phyloP scores from a whole-genome alignment of 2,329 filamentous ascomycete genomes.

The Hymenoscyphus occultus region DNA sequence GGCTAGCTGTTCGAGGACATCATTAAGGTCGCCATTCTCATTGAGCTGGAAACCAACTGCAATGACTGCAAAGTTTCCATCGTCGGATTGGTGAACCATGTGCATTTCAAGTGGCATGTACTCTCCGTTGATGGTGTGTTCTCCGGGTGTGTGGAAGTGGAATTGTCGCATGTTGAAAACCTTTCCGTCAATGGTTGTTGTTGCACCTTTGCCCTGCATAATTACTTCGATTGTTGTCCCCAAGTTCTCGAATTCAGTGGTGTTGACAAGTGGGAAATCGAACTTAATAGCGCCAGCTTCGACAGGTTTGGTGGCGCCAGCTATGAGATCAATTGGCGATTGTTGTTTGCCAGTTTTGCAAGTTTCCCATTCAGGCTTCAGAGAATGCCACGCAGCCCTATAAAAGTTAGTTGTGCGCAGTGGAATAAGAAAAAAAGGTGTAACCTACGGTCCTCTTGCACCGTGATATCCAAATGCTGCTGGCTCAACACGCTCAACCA shows the following conservation, averaged over 20 bases:
- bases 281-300: background rate
- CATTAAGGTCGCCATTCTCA: slow-evolving; percentile 32
- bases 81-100: slow-evolving; percentile 39
- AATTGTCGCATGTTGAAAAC: slow-evolving; percentile 43
- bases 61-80: slow-evolving; percentile 34
- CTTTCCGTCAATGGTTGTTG: slow-evolving; percentile 9
- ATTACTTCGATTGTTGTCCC: slow-evolving; percentile 6
- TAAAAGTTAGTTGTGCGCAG: slow-evolving; percentile 10
- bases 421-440: background rate
- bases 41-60: slow-evolving; percentile 38
- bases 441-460: slow-evolving; percentile 22
- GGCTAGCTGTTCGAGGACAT: background rate
- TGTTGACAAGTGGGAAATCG: background rate
- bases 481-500: slow-evolving; percentile 15
- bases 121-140: slow-evolving; percentile 50
- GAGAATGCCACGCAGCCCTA: slow-evolving; percentile 19
- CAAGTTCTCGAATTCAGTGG: slow-evolving; percentile 1
- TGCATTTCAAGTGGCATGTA: slow-evolving; percentile 41
- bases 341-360: slow-evolving; percentile 15
- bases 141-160: slow-evolving; percentile 58
- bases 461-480: slow-evolving; percentile 24
- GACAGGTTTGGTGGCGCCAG: background rate
- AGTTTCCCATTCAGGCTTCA: slow-evolving; percentile 16
- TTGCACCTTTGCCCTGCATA: background rate
- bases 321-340: slow-evolving; percentile 8